Evolutionary conservation across 768 basidiomycete genomes (phyloP), one percentile per base, ranked within the genome.

Genomic region (Lactarius tabidus): DNA sequence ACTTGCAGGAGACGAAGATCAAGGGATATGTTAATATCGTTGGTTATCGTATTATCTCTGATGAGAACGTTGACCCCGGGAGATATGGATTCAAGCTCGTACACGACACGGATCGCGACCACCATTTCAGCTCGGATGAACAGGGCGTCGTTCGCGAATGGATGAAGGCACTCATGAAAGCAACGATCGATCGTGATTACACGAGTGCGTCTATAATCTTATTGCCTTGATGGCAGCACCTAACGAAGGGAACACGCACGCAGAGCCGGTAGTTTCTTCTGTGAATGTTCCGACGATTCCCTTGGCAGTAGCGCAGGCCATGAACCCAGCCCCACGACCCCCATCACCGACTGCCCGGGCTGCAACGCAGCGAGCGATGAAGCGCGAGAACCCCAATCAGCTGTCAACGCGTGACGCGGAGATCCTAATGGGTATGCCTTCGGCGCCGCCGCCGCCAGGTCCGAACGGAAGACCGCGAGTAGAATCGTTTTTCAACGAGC

Each of bases 151-250:
- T 97, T 56, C 86, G 97, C n/a, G 93, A 93, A 69, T 98, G 97
- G 96, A 98, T 98, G 97, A 99, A 98, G 79, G 93, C 95, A 9
- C 85, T 99, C 70, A 98, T 98, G 93, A 99, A 98, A 75, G 93
- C 96, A 2, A 98, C 96, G 15, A 99, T 99, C 70, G 89, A 85
- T 10, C 81, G 97, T 62, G 97, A 98, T 74, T 98, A 95, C 73
- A 84, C 89, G 10, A 90, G 94, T 95, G 71, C 43, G 89, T 80
- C 43, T 58, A 31, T 62, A 54, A 31, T 59, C 35, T 56, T 8
- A 6, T 15, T 6, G 12, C 14, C 14, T 26, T 23, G 48, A 23
- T 23, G 48, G 5, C 26, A 28, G 15, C 45, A 48, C 6, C 6
- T 51, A 26, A 51, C 26, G 14, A 51, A 17, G 41, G n/a, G n/a